Base-by-base conservation (phyloP, 1,284 basidiomycete genomes). In the Somion occarium region DNA sequence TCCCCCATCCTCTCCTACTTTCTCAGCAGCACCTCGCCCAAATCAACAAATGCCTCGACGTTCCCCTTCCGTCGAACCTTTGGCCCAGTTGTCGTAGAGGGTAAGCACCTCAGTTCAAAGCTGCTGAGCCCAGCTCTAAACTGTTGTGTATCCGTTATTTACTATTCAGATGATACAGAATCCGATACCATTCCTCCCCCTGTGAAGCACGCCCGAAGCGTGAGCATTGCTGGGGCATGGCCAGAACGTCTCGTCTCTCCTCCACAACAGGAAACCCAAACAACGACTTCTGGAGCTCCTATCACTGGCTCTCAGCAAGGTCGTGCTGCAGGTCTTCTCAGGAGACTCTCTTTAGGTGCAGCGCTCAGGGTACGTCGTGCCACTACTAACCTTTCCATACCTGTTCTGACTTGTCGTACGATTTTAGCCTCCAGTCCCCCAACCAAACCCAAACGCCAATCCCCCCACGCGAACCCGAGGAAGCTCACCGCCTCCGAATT, bases 1-100 rank as follows among this genome's bases (percentile, higher is more conserved):
- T 87, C 87, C 2, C 85, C 87, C 44, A 82, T 89, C 54, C 66
- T 89, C 48, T 80, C 80, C 46, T 83, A 85, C 63, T 83, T 85
- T 65, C 66, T 88, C 47, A 73, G 76, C 47, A 78, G 83, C 54
- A 79, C 38, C 5, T 27, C 83, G 2, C 82, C 85, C 18, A 72
- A 77, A 41, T 79, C 67, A 30, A 52, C 61, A 25, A 53, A 55
- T 34, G 49, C 57, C 20, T 65, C 72, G 11, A 79, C 82, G 1
- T 84, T 85, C 62, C 83, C 86, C 7, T 83, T 83, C 70, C 58
- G 66, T 25, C 77, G 67, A 24, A 57, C 56, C 39, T 60, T 63
- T 49, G 70, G 74, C 1, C 65, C 79, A 3, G 76, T 81, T 37
- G 74, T 85, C 15, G 72, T 78, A 53, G 84, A 88, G 73, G 85